phyloP scores from a whole-genome alignment of 1,284 basidiomycete genomes.

The Ustilago vetiveriae region DNA sequence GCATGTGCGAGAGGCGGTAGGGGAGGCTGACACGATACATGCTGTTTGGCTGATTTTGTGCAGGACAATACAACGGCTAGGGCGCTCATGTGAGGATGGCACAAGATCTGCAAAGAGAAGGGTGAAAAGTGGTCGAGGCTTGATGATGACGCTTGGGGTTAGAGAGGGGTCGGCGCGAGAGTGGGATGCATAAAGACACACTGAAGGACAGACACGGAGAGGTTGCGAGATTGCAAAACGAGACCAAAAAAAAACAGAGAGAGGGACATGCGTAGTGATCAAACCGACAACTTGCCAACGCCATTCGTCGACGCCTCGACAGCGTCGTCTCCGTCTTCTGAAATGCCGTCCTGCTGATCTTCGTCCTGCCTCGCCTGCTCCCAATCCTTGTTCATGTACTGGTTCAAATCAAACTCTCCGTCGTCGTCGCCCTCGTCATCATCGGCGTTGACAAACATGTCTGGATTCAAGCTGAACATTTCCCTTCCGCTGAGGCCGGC shows the following conservation, averaged over 20 bases:
- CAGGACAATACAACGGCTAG: conserved; percentile 16
- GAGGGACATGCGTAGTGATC: background rate
- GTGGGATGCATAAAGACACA: too few relatives aligned
- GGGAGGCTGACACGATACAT: background rate
- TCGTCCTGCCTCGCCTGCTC: conserved; percentile 59
- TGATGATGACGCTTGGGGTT: too few relatives aligned
- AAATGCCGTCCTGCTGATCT: conserved; percentile 23
- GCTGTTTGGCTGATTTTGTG: background rate
- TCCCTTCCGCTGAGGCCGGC: conserved; percentile 94
- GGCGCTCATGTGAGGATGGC: conserved; percentile 1
- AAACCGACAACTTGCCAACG: conserved; percentile 17
- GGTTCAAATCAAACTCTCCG: conserved; percentile 54
- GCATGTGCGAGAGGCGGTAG: background rate
- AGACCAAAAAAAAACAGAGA: too few relatives aligned
- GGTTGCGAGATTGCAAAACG: too few relatives aligned
- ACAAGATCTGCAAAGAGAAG: too few relatives aligned
- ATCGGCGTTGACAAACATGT: conserved; percentile 82
- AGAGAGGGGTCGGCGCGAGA: too few relatives aligned
- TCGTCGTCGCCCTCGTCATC: conserved; percentile 72
- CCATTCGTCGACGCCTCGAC: conserved; percentile 11
- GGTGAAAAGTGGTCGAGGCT: too few relatives aligned
- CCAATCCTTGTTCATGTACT: conserved; percentile 61
- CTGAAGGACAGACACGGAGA: too few relatives aligned
- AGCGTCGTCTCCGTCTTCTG: conserved; percentile 34
- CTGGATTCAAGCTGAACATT: conserved; percentile 89